phyloP scores from a whole-genome alignment of 2,329 filamentous ascomycete species.

The Fusarium phyllophilum region DNA sequence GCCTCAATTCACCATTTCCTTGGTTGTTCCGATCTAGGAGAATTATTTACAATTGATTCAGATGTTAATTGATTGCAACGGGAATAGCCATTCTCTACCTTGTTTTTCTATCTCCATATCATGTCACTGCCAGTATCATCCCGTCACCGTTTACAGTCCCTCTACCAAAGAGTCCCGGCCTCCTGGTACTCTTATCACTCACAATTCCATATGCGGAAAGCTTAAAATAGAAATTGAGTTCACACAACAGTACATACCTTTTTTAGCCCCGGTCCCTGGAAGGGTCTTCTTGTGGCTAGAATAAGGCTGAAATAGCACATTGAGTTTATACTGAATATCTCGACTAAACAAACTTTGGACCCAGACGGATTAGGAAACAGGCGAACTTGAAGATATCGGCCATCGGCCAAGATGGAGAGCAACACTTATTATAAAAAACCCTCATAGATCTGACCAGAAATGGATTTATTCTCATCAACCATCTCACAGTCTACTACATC shows the following conservation, averaged over 20 bases:
- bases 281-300: not conserved
- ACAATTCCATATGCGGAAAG: not conserved
- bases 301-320: not conserved
- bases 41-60: not conserved
- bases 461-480: not conserved
- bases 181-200: not conserved
- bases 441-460: not conserved
- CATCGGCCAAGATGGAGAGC: not conserved
- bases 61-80: not conserved
- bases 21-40: not conserved
- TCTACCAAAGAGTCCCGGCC: not conserved
- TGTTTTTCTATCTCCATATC: not conserved
- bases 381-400: not conserved
- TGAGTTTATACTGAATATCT: slow-evolving; percentile 2
- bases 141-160: not conserved
- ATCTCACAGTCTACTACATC: not conserved
- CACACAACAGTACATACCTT: not conserved
- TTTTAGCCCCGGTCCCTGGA: not conserved
- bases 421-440: not conserved
- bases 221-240: not conserved
- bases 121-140: not conserved
- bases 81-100: not conserved
- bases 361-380: not conserved
- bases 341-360: not conserved
- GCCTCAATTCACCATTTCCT: not conserved